Evolutionary conservation across 2,329 filamentous ascomycete species (phyloP).

Genomic region (Dactylonectria estremocensis): DNA sequence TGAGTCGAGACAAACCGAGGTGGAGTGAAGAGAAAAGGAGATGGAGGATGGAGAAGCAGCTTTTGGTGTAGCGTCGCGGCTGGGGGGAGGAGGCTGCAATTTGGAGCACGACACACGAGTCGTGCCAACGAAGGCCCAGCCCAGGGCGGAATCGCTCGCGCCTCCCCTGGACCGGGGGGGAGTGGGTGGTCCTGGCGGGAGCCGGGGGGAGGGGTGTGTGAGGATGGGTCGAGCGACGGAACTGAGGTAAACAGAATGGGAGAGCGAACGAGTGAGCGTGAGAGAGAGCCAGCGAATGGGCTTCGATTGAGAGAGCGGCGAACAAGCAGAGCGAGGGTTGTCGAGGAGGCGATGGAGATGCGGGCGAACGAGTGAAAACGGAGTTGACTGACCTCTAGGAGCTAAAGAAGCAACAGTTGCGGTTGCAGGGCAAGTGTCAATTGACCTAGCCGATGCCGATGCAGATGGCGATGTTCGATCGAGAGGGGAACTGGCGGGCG

Average conservation of each 20-base stretch:
- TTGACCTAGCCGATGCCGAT: constrained; percentile 4
- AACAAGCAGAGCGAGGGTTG: constrained; percentile 1
- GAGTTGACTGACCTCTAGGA: constrained; percentile 28
- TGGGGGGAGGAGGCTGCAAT: constrained; percentile 50
- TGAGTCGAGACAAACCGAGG: constrained; percentile 44
- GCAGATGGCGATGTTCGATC: constrained; percentile 5
- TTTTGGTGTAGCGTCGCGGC: constrained; percentile 48
- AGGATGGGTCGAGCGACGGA: constrained; percentile 34
- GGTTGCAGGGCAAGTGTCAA: background rate
- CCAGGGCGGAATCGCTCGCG: constrained; percentile 50
- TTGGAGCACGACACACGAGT: constrained; percentile 52
- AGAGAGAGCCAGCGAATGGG: no score
- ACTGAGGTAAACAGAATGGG: constrained; percentile 22
- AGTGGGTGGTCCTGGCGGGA: constrained; percentile 35
- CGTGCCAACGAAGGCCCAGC: constrained; percentile 50
- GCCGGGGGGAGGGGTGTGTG: constrained; percentile 40
- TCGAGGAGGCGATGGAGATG: background rate
- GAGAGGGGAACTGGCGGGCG: constrained; percentile 5
- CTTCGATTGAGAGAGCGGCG: background rate
- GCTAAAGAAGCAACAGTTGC: background rate
- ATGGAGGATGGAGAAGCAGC: constrained; percentile 46
- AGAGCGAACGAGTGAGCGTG: background rate
- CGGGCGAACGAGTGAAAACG: background rate
- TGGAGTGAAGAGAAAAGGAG: constrained; percentile 51
- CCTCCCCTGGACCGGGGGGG: constrained; percentile 50